Evolutionary conservation across 129 eudicot species (phyloP).

Genomic region (Lonicera japonica): DNA sequence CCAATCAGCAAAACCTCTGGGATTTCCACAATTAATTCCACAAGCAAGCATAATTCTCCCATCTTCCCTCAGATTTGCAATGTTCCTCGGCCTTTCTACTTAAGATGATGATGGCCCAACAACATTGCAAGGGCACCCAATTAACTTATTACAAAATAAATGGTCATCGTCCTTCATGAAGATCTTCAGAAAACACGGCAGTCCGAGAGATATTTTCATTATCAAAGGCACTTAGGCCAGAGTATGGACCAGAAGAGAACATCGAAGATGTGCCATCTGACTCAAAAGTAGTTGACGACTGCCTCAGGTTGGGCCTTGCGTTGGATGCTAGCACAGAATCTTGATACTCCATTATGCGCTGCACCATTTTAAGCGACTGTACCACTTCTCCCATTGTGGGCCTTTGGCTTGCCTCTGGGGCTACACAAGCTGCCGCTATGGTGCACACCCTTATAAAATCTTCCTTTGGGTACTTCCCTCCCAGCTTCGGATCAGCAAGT

Average conservation of each 20-base stretch:
- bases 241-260: conserved; percentile 93
- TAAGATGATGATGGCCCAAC: too few relatives aligned
- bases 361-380: conserved; percentile 97
- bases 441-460: conserved; percentile 87
- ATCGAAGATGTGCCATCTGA: conserved; percentile 91
- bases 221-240: conserved; percentile 83
- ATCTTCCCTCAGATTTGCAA: too few relatives aligned
- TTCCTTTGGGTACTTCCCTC: conserved; percentile 82
- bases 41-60: too few relatives aligned
- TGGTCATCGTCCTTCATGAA: conserved; percentile 86
- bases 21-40: not conserved
- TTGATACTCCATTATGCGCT: conserved; percentile 66
- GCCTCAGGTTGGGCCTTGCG: conserved; percentile 50
- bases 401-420: conserved; percentile 86
- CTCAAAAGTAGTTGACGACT: conserved; percentile 84
- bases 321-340: conserved; percentile 44
- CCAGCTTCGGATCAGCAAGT: conserved; percentile 78
- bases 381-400: conserved; percentile 99
- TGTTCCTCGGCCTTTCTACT: too few relatives aligned
- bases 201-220: conserved; percentile 73
- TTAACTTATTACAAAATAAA: not conserved
- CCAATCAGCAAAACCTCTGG: not conserved
- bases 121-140: not conserved
- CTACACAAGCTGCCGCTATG: conserved; percentile 95
- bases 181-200: conserved; percentile 82